Conservation (phyloP, 208 protist species). For the Crithidia expoeki region DNA sequence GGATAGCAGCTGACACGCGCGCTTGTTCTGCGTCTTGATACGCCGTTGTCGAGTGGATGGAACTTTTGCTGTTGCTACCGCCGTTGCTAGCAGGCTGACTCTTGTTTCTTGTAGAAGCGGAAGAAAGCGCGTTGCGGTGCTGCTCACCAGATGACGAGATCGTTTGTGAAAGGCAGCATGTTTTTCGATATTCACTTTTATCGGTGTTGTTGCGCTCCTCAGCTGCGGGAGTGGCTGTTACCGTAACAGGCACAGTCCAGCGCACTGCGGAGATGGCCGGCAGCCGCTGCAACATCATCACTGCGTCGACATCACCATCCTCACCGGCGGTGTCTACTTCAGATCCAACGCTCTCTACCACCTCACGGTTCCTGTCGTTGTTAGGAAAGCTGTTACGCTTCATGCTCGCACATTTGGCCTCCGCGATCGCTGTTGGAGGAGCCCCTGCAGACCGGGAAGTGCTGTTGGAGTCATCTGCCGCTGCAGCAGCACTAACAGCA, state of each 20-base stretch:
- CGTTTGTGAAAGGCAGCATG: too few relatives aligned
- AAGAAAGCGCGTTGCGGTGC: too few relatives aligned
- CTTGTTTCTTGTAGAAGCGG: background rate
- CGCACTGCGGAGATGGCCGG: slow-evolving; percentile 31
- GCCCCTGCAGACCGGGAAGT: background rate
- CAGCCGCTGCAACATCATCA: slow-evolving; percentile 50
- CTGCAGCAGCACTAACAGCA: background rate
- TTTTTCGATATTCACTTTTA: too few relatives aligned
- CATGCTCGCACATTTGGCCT: background rate
- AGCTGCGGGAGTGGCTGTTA: background rate
- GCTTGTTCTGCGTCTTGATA: slow-evolving; percentile 13
- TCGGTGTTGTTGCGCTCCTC: background rate
- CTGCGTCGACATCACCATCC: slow-evolving; percentile 32
- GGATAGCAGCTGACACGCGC: slow-evolving; percentile 36
- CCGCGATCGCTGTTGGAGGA: background rate
- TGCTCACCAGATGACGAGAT: background rate
- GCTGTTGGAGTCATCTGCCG: slow-evolving; percentile 12
- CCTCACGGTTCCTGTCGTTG: slow-evolving; percentile 22
- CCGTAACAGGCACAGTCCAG: slow-evolving; percentile 15
- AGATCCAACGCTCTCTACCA: background rate
- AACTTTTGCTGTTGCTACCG: background rate
- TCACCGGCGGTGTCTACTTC: too few relatives aligned
- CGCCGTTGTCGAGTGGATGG: background rate
- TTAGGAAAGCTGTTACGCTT: background rate
- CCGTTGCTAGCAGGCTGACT: background rate